These are phyloP conservation scores for Ampelocalamus luodianensis DNA, from an alignment of 176 grass and related monocot species.

Conservation along the genomic window DNA sequence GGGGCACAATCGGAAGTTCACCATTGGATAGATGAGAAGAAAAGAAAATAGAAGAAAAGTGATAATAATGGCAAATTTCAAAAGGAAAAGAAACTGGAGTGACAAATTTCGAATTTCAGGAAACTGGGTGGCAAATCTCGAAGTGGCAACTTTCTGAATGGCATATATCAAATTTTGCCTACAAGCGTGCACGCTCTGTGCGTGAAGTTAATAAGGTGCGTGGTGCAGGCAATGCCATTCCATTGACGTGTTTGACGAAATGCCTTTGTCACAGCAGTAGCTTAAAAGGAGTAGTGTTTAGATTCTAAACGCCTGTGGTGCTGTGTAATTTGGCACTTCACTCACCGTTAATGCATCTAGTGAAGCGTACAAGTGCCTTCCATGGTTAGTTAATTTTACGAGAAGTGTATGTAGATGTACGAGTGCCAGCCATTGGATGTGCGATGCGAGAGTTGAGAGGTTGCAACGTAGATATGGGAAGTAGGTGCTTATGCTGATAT, in stretches of 20 bases:
- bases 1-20: too few relatives aligned
- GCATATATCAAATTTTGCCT: too few relatives aligned
- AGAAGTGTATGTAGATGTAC: neutral
- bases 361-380: neutral
- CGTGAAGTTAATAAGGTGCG: neutral
- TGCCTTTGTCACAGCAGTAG: neutral
- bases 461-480: neutral
- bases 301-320: neutral
- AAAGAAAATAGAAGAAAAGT: too few relatives aligned
- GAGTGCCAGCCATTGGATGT: neutral
- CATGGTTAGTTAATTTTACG: neutral
- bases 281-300: neutral
- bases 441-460: neutral
- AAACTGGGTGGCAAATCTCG: too few relatives aligned
- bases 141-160: too few relatives aligned
- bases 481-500: neutral
- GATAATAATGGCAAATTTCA: too few relatives aligned
- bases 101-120: too few relatives aligned
- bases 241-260: conserved; percentile 38
- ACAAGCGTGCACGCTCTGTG: neutral
- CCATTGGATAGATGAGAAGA: too few relatives aligned
- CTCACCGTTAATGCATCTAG: neutral
- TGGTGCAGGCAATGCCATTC: conserved; percentile 22
- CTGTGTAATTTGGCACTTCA: neutral
- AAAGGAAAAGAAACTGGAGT: too few relatives aligned